Percentiles rank a stretch among this genome's conserved stretches.
These are phyloP conservation scores for Nicotiana obtusifolia DNA, from an alignment of 257 asterid genomes.

Conservation along the genomic window DNA sequence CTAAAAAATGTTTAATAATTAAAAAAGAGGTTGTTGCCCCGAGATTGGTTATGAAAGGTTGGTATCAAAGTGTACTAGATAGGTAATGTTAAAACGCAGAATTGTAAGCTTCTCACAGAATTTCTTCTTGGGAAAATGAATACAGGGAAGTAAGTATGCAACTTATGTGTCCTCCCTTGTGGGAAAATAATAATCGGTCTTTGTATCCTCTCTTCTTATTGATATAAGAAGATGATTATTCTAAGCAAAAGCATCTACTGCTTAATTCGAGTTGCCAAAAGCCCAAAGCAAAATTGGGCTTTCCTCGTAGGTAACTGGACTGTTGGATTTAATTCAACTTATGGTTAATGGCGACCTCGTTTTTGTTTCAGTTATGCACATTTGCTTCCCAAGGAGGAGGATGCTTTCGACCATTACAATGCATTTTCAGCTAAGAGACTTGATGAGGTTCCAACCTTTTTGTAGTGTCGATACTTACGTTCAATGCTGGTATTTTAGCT, in stretches of 20 bases:
- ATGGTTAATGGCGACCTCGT: not conserved
- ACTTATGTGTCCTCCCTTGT: not conserved
- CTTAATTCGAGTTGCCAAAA: not conserved
- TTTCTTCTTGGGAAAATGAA: not conserved
- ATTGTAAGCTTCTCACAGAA: not conserved
- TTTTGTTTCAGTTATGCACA: constrained; percentile 74
- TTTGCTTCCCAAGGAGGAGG: constrained; percentile 94
- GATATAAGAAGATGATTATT: not conserved
- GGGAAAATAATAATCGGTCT: not conserved
- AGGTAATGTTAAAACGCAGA: not conserved
- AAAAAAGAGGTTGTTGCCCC: not conserved
- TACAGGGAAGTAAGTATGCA: not conserved
- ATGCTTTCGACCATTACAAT: constrained; percentile 80
- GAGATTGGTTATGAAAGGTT: not conserved
- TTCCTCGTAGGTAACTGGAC: not conserved
- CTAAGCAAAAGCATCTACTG: not conserved
- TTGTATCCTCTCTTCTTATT: not conserved
- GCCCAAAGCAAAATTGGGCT: not conserved
- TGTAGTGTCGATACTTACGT: not conserved
- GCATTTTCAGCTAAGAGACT: constrained; percentile 78
- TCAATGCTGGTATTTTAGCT: not conserved
- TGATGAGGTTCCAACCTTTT: constrained; percentile 26
- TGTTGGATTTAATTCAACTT: not conserved
- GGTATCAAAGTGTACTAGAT: not conserved
- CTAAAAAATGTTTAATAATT: not conserved